A percentile compares a stretch with the other conserved stretches of the same genome.
Conservation (phyloP, 2,329 filamentous ascomycete species). For the Herpomyces periplanetae region DNA sequence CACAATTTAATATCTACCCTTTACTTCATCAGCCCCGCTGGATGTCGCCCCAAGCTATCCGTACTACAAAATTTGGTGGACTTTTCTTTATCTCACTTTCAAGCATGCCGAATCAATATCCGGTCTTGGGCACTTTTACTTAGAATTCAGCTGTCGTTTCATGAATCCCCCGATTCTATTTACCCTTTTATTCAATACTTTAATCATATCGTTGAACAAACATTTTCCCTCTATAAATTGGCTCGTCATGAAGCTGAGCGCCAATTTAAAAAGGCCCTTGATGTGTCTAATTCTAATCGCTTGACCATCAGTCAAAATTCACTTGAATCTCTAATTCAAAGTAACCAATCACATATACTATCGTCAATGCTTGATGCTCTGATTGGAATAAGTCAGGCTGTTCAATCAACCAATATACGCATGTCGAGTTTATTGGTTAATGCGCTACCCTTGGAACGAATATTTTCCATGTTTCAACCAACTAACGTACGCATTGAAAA, state of each 20-base stretch:
- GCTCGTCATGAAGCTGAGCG: slow-evolving; percentile 17
- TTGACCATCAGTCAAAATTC: no score
- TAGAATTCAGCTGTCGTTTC: slow-evolving; percentile 15
- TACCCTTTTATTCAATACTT: slow-evolving; percentile 15
- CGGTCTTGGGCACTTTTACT: slow-evolving; percentile 16
- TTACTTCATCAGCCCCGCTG: slow-evolving; percentile 15
- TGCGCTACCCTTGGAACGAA: no score
- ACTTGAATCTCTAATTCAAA: no score
- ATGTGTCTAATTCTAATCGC: no score
- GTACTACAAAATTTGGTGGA: slow-evolving; percentile 15
- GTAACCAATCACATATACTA: no score
- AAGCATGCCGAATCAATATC: slow-evolving; percentile 17
- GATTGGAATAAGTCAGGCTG: no score
- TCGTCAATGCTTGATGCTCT: no score
- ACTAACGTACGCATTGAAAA: no score
- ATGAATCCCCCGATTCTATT: slow-evolving; percentile 10
- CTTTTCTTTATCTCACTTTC: slow-evolving; percentile 15
- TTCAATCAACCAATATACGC: no score
- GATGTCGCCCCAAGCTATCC: slow-evolving; percentile 13
- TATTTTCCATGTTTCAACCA: no score
- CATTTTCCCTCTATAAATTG: slow-evolving; percentile 14
- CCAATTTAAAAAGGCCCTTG: slow-evolving; percentile 10
- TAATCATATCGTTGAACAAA: slow-evolving; percentile 13
- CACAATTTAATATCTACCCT: slow-evolving; percentile 19
- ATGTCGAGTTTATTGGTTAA: no score